Evolutionary conservation across 345 rosid genomes (phyloP).

Genomic region (Sisymbrium irio): DNA sequence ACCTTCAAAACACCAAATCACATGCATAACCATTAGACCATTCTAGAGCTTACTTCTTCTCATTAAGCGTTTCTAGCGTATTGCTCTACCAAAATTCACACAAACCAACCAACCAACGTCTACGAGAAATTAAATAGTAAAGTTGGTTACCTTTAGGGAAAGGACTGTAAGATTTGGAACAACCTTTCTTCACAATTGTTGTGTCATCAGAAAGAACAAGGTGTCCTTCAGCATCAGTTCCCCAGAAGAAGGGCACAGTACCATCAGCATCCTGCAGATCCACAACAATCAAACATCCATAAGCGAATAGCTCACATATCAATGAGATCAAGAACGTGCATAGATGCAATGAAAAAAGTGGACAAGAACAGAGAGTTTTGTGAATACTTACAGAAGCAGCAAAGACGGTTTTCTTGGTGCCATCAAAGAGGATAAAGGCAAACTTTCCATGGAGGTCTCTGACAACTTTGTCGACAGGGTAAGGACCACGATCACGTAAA

Average conservation of each 20-base stretch:
- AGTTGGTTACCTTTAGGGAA: constrained; percentile 81
- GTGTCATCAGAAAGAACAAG: constrained; percentile 64
- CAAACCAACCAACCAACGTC: background rate
- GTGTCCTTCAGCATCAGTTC: constrained; percentile 73
- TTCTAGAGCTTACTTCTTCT: background rate
- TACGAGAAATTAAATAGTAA: background rate
- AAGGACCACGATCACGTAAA: constrained; percentile 70
- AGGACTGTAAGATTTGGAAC: constrained; percentile 60
- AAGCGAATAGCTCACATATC: background rate
- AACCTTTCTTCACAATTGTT: constrained; percentile 45
- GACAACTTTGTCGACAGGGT: constrained; percentile 79
- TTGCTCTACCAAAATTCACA: too few relatives aligned
- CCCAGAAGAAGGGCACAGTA: constrained; percentile 88
- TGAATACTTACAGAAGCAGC: constrained; percentile 45
- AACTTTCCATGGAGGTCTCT: constrained; percentile 70
- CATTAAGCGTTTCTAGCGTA: too few relatives aligned
- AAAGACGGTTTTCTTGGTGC: constrained; percentile 44
- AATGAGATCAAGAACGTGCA: background rate
- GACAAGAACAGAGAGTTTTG: background rate
- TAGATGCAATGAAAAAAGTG: background rate
- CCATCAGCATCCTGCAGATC: constrained; percentile 76
- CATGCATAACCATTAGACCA: background rate
- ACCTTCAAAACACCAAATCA: constrained; percentile 44
- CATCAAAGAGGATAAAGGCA: constrained; percentile 60
- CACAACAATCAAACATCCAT: background rate